Evolutionary conservation across 176 grass and related monocot genomes (phyloP).

Genomic region (Triticum urartu): DNA sequence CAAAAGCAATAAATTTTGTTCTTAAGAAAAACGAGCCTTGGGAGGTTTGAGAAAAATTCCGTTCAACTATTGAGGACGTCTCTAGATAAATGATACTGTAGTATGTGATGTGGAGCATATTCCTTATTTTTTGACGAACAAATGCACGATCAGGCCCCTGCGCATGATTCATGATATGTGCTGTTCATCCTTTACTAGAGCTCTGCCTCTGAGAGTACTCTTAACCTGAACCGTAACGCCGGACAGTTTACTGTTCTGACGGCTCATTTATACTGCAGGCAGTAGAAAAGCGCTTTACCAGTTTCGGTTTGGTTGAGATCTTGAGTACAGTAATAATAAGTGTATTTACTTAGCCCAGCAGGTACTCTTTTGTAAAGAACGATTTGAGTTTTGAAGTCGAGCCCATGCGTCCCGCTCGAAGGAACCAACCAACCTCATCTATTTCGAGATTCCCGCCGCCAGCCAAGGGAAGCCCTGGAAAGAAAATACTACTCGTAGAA

Average conservation of each 20-base stretch:
- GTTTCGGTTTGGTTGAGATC: neutral
- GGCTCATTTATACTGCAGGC: slow-evolving; percentile 18
- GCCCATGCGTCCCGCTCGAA: neutral
- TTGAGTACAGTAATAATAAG: neutral
- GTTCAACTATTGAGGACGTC: no score
- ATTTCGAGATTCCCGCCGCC: neutral
- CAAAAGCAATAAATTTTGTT: no score
- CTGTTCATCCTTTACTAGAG: neutral
- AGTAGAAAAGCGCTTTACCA: slow-evolving; percentile 3
- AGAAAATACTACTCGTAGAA: neutral
- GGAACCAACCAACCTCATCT: neutral
- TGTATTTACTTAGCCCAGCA: neutral
- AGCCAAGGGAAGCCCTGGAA: neutral
- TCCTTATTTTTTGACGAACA: no score
- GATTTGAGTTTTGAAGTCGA: neutral
- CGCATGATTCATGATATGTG: neutral
- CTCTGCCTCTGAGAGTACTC: neutral
- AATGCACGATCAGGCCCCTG: no score
- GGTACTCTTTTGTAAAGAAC: no score
- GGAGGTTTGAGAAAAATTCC: no score
- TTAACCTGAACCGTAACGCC: neutral
- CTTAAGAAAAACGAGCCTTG: no score
- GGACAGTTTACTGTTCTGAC: slow-evolving; percentile 8
- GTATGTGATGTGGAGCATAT: no score
- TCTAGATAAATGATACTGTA: no score